These are phyloP conservation scores for Nephelium lappaceum DNA, from an alignment of 345 rosid genomes.

Conservation along the genomic window DNA sequence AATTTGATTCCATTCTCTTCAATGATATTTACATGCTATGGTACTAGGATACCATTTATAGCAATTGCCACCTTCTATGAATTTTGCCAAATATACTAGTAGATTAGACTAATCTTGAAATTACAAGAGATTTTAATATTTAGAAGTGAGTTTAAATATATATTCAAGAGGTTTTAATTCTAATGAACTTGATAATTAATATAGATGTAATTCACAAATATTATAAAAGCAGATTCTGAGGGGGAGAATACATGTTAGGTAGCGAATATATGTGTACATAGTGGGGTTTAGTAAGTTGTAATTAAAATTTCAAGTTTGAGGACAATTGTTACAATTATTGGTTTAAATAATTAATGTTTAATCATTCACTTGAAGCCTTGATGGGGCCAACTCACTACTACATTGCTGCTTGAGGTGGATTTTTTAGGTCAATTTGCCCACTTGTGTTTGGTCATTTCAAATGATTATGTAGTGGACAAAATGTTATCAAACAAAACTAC, in stretches of 20 bases:
- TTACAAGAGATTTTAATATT: too few relatives aligned
- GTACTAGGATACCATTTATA: neutral
- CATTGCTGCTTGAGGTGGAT: neutral
- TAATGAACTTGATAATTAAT: too few relatives aligned
- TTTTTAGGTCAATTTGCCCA: neutral
- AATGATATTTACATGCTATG: neutral
- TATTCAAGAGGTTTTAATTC: too few relatives aligned
- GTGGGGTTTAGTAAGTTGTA: neutral
- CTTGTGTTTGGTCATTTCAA: constrained; percentile 1
- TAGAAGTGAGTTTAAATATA: too few relatives aligned
- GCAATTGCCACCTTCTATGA: neutral
- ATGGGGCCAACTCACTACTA: neutral
- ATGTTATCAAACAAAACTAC: neutral
- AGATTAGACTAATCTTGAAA: too few relatives aligned
- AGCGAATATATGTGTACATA: neutral
- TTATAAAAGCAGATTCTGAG: too few relatives aligned
- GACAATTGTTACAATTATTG: neutral
- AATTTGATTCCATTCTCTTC: constrained; percentile 12
- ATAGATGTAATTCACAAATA: too few relatives aligned
- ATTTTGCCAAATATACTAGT: neutral
- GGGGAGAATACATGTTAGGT: neutral
- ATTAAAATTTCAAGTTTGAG: neutral
- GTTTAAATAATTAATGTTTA: neutral
- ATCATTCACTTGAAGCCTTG: neutral
- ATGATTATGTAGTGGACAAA: neutral